Evolutionary conservation across 2,329 filamentous ascomycete species (phyloP), one percentile per base, ranked within the genome.

Genomic region (Penicillium aurantiogriseum): DNA sequence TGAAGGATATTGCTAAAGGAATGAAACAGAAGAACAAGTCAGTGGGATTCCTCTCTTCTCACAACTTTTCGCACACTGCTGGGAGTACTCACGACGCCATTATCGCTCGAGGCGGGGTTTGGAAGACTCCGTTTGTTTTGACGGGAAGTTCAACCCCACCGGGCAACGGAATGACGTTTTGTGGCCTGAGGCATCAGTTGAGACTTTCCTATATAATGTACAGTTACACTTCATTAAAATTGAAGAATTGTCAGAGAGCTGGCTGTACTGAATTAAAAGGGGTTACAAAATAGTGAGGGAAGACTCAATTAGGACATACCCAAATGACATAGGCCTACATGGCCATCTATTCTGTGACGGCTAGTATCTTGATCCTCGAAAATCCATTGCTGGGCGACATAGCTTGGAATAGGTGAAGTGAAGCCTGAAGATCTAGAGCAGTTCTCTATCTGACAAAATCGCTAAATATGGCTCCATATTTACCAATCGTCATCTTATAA

Each of bases 1-100:
- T 88, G 86, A 55, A 96, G 83, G 56, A 81, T 77, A 60, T 79
- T 80, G 51, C 77, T 79, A 53, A 8, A 48, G 5, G 1, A 13
- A 31, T 38, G 0, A 15, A 31, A n/a, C 17, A 39, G 25, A 23
- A 17, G 1, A 1, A 23, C 2, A 9, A 4, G 21, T 55, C 15
- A 55, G 45, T 52, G 5, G 1, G 17, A 7, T 36, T 36, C 3
- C 11, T 27, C 17, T 25, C 10, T n/a, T 21, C 3, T 50, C 11
- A 2, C 7, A 7, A 4, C 4, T 17, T 5, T 21, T 43, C n/a
- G 3, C 23, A 36, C 15, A 2, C 21, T 23, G 8, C 19, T 4
- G 17, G 31, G 4, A 39, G 47, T 23, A 68, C 73, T 63, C 66
- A 75, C 73, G 72, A 74, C 57, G 71, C 64, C 73, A 75, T 75